These are phyloP conservation scores for Eimeria brunetti DNA, from an alignment of 169 alveolate species.

Conservation along the genomic window DNA sequence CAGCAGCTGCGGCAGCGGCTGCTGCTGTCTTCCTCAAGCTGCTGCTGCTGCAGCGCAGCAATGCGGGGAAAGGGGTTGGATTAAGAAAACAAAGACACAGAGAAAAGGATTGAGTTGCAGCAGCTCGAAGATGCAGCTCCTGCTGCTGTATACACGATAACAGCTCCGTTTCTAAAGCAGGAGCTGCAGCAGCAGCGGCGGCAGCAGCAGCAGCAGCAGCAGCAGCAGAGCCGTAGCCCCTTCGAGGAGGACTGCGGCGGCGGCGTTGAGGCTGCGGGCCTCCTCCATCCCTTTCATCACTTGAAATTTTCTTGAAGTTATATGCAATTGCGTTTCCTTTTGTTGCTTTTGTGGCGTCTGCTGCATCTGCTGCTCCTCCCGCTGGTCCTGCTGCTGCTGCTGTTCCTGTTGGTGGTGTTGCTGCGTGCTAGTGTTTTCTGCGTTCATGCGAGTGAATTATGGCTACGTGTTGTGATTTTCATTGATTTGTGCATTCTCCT, in stretches of 20 bases:
- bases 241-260: not conserved
- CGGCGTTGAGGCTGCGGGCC: not conserved
- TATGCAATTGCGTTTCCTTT: not conserved
- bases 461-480: not conserved
- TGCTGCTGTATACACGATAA: not conserved
- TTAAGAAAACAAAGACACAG: not conserved
- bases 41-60: slow-evolving; percentile 25
- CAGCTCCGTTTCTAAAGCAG: not conserved
- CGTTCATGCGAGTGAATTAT: not conserved
- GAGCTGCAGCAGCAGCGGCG: slow-evolving; percentile 9
- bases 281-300: not conserved
- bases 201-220: slow-evolving; percentile 47
- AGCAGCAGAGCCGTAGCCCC: slow-evolving; percentile 4
- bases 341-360: not conserved
- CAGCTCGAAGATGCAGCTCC: not conserved
- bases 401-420: not conserved
- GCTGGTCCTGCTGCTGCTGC: slow-evolving; percentile 15
- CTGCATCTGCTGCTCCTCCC: not conserved
- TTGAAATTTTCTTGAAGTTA: not conserved
- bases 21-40: slow-evolving; percentile 38
- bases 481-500: not conserved
- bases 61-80: not conserved
- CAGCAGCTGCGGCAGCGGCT: slow-evolving; percentile 24
- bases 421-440: not conserved
- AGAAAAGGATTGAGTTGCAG: not conserved